Evolutionary conservation across 208 protist genomes (phyloP), one percentile per base, ranked within the genome.

Genomic region (Crithidia expoeki): DNA sequence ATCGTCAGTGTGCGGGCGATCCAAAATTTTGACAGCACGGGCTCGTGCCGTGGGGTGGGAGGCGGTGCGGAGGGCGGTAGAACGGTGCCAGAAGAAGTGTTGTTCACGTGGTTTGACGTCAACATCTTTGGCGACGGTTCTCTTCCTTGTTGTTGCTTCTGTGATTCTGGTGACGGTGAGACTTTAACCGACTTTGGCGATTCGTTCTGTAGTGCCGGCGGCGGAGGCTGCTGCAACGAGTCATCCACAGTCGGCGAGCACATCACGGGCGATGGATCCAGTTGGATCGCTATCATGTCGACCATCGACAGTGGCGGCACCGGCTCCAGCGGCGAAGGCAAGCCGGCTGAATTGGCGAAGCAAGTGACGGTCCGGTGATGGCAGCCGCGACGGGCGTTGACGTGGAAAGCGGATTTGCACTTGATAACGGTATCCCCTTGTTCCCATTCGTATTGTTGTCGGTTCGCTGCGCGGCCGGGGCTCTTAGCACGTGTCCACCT

Each of bases 11-110:
- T 49, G 46, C 40, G 62, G 0, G 72, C 49, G 63, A 34, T 65
- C 72, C 61, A 70, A 9, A 76, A 30, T 21, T 25, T 21, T 5
- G 72, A 70, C 3, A 66, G 36, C 0, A 49, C 51, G 16, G 46
- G 34, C 16, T 34, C 52, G 12, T 61, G 40, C 10, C 25, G 65
- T 21, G 59, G 50, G n/a, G 51, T 52, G 30, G 51, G 61, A 44
- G 16, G 61, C 34, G 61, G 72, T 2, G 61, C 63, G 10, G 72
- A 34, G 11, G 72, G 47, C 46, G 64, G 72, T 1, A 34, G 63
- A 17, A 65, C 38, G 5, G 44, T n/a, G n/a, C n/a, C n/a, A n/a
- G n/a, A n/a, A n/a, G n/a, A n/a, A n/a, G n/a, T n/a, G n/a, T n/a
- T n/a, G n/a, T n/a, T 6, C 1, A 7, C 44, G 42, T 52, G 52